These are phyloP conservation scores for Astragalus glycyphyllos DNA, from an alignment of 306 rosid species.

Conservation along the genomic window DNA sequence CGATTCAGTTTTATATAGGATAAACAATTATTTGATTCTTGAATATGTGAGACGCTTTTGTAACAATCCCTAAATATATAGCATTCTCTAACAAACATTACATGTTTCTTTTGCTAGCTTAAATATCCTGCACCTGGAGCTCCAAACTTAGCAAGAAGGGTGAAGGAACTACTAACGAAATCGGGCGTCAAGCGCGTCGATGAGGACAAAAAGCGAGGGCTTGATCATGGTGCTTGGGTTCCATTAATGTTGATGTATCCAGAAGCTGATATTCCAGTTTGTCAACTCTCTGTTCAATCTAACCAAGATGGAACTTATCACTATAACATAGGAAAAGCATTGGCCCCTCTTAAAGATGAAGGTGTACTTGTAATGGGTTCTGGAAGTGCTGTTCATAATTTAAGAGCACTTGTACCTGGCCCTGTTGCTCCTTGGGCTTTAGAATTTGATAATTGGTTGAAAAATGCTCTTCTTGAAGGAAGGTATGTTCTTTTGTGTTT, in stretches of 20 bases:
- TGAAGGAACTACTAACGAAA: constrained; percentile 61
- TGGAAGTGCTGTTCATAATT: constrained; percentile 82
- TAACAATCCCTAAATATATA: too few species aligned
- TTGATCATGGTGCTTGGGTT: constrained; percentile 94
- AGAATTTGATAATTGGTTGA: constrained; percentile 84
- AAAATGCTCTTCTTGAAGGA: constrained; percentile 65
- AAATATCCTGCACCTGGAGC: constrained; percentile 93
- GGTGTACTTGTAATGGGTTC: constrained; percentile 81
- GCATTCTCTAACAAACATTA: not conserved
- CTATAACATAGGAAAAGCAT: constrained; percentile 70
- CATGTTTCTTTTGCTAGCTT: constrained; percentile 46
- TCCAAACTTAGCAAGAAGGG: constrained; percentile 66
- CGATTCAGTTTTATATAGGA: constrained; percentile 6
- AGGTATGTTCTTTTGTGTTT: constrained; percentile 52
- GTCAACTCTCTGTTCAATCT: constrained; percentile 81
- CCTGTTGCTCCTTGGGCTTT: constrained; percentile 63
- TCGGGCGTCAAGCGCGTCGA: constrained; percentile 60
- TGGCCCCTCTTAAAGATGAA: constrained; percentile 80
- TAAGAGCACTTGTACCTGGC: constrained; percentile 40
- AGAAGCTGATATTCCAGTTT: constrained; percentile 79
- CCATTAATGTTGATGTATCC: constrained; percentile 88
- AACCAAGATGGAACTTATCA: constrained; percentile 62
- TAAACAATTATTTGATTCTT: too few species aligned
- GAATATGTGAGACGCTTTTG: too few species aligned
- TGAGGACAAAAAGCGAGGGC: constrained; percentile 70